Conservation (phyloP, 768 basidiomycete species). For the Gymnopilus dilepis region DNA sequence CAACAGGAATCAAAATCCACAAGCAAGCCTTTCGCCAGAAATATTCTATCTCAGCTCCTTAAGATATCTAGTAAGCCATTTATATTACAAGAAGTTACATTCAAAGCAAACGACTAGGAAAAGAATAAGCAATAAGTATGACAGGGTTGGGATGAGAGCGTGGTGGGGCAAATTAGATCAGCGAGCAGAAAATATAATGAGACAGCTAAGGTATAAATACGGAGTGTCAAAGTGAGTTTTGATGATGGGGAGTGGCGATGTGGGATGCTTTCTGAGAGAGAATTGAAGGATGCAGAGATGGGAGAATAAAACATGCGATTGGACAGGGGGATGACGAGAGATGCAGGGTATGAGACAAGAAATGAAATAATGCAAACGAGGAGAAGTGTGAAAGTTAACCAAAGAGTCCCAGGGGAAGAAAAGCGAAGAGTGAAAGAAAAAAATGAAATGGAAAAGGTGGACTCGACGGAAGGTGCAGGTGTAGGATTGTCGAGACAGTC, state of each 20-base stretch:
- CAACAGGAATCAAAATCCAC: too few species aligned
- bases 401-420: neutral
- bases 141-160: neutral
- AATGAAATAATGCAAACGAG: neutral
- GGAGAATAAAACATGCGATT: neutral
- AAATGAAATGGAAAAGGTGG: too few species aligned
- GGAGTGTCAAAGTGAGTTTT: neutral
- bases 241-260: neutral
- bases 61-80: too few species aligned
- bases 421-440: too few species aligned
- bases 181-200: neutral
- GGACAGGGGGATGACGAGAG: neutral
- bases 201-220: slow-evolving; percentile 2
- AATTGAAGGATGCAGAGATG: neutral
- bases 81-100: neutral
- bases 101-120: neutral
- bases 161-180: neutral
- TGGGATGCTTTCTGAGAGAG: neutral
- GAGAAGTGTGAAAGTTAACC: neutral
- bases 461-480: too few species aligned
- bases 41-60: too few species aligned
- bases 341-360: neutral
- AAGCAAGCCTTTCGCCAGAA: too few species aligned
- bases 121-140: neutral
- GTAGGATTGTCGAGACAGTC: too few species aligned